Evolutionary conservation across 306 rosid species (phyloP).

Genomic region (Dalbergia cochinchinensis): DNA sequence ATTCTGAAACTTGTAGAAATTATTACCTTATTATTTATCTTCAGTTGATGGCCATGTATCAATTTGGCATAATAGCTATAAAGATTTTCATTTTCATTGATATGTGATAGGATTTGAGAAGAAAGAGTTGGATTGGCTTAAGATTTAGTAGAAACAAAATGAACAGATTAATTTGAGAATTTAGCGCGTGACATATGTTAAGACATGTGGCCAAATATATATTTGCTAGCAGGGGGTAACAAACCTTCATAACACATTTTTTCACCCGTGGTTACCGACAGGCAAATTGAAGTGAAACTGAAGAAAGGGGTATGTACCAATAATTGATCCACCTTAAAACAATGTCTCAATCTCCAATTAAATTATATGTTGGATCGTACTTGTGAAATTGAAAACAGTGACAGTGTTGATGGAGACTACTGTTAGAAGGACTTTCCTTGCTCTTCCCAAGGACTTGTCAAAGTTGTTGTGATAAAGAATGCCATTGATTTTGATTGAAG

Average conservation of each 20-base stretch:
- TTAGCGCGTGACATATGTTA: neutral
- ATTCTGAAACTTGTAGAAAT: neutral
- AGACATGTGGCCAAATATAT: neutral
- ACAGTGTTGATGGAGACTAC: slow-evolving; percentile 14
- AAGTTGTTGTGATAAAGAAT: slow-evolving; percentile 21
- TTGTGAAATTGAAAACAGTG: neutral
- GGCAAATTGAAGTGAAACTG: neutral
- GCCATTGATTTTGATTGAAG: slow-evolving; percentile 27
- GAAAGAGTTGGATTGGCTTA: neutral
- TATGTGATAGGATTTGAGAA: neutral
- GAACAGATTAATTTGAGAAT: slow-evolving; percentile 4
- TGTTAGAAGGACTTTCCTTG: slow-evolving; percentile 38
- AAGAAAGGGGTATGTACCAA: slow-evolving; percentile 10
- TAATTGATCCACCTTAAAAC: neutral
- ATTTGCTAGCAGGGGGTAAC: neutral
- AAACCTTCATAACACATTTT: neutral
- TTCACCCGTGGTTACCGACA: neutral
- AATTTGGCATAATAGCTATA: neutral
- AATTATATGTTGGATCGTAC: slow-evolving; percentile 17
- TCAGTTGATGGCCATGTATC: neutral
- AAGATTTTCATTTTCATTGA: neutral
- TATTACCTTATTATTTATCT: neutral
- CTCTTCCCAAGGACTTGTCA: slow-evolving; percentile 23
- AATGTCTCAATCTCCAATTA: slow-evolving; percentile 22
- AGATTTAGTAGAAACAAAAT: neutral